Evolutionary conservation across 179 eudicot species (phyloP), one percentile per base, ranked within the genome.

Genomic region (Vitellaria paradoxa): DNA sequence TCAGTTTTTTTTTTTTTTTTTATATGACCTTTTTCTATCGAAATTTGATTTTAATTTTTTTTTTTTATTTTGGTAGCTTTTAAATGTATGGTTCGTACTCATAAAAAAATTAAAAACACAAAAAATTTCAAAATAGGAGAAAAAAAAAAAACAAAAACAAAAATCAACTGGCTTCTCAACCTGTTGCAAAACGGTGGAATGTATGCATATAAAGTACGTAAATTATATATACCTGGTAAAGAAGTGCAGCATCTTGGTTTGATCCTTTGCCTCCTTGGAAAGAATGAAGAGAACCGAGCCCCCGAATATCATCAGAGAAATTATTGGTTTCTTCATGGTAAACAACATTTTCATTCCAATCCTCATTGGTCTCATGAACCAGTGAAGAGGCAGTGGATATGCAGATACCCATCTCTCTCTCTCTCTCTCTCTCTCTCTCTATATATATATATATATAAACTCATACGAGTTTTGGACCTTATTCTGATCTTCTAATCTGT

Each of bases 161-260:
- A 57, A 57, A 57, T 57, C 13, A 5, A 12, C 6, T 13, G 18
- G 62, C 62, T 30, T 30, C 2, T 30, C 37, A 30, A 30, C 37
- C 37, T 30, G 37, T 30, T 30, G 37, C 37, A 2, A 30, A 46
- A 49, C 46, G 20, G n/a, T 13, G 23, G 17, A 47, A 40, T 3
- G 17, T 15, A 2, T 15, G 6, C 12, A 4, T 65, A 9, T 0
- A 30, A 18, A 53, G 59, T 30, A 49, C 30, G 1, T 12, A 47
- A 49, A 6, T n/a, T 14, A 4, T 59, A 20, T 79, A 26, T 74
- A 94, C 98, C 94, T 91, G 86, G 78, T 80, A 73, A 14, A 92
- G 74, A 81, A 92, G 79, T 30, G 94, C 97, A 79, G 93, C 77
- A 86, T 92, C 98, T 80, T 94, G 98, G 84, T 94, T 94, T 9